A percentile compares a stretch with the other conserved stretches of the same genome.
These are phyloP conservation scores for Kwoniella mangroviensis DNA, from an alignment of 768 basidiomycete genomes.

Conservation along the genomic window DNA sequence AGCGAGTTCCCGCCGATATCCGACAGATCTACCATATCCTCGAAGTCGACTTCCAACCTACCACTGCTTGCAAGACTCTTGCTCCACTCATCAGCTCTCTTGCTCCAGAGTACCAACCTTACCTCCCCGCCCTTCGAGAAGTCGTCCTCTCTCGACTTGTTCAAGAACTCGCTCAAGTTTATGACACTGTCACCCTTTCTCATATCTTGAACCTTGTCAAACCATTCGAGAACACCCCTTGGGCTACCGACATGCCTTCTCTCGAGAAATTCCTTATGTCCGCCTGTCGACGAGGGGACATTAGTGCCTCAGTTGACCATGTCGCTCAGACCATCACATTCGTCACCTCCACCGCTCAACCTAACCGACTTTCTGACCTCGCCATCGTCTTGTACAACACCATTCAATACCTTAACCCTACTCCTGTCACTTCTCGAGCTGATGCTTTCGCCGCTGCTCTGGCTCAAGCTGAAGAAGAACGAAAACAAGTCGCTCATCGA, in stretches of 20 bases:
- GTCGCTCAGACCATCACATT: slow-evolving; percentile 82
- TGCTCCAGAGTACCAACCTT: slow-evolving; percentile 69
- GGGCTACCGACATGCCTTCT: slow-evolving; percentile 67
- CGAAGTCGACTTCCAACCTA: slow-evolving; percentile 90
- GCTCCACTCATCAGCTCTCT: slow-evolving; percentile 72
- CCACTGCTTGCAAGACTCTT: slow-evolving; percentile 76
- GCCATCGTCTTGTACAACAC: slow-evolving; percentile 75
- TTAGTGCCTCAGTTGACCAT: slow-evolving; percentile 86
- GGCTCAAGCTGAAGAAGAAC: slow-evolving; percentile 56
- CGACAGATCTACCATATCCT: slow-evolving; percentile 83
- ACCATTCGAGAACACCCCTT: slow-evolving; percentile 68
- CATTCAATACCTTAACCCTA: slow-evolving; percentile 61
- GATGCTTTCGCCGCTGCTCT: slow-evolving; percentile 62
- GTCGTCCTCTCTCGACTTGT: slow-evolving; percentile 90
- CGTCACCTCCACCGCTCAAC: slow-evolving; percentile 59
- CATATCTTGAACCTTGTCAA: slow-evolving; percentile 75
- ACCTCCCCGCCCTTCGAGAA: slow-evolving; percentile 85
- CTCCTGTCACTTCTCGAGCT: slow-evolving; percentile 63
- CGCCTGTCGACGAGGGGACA: slow-evolving; percentile 82
- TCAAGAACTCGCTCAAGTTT: slow-evolving; percentile 88
- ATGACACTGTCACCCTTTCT: slow-evolving; percentile 79
- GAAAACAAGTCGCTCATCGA: slow-evolving; percentile 64
- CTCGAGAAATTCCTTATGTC: slow-evolving; percentile 90
- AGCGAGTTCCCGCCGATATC: slow-evolving; percentile 70
- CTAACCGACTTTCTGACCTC: slow-evolving; percentile 71